Evolutionary conservation across 805 yeast genomes (phyloP), one percentile per base, ranked within the genome.

Genomic region (Candida palmyrensis): DNA sequence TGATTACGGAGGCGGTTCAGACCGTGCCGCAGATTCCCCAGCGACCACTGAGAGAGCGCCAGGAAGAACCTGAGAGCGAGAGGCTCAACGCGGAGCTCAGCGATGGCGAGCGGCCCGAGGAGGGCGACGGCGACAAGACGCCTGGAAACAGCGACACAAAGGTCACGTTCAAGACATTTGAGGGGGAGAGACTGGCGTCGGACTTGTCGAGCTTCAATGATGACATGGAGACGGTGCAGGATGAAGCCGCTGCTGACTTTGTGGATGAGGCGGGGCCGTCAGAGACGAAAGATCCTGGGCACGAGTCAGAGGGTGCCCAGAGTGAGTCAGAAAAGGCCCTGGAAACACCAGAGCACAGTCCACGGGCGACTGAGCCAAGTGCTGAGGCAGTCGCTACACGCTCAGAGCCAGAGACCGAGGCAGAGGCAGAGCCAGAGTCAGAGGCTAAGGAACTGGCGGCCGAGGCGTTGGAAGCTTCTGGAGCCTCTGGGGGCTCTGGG

Each of bases 131-230:
- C 2, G 63, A 58, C 16, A 52, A 45, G 27, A 58, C 62, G 2
- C 63, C 65, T 2, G 59, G 56, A 3, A 57, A 52, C 24, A 42
- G 58, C 1, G 52, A 49, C 11, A 55, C 59, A 1, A 58, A 53
- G 31, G 41, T 45, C 5, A 37, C 55, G 1, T 51, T 57, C 39
- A 58, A 57, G 35, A 52, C 56, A 35, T 57, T 53, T 10, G 51
- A 44, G 10, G 39, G 26, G 18, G 30, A 15, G 3, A 30, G 37
- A n/a, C 32, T 30, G 15, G 38, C 32, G 1, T 38, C 47, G 4
- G 56, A 48, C 21, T 32, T 39, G 3, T 51, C 55, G 1, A 51
- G 52, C 23, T 57, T 57, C 33, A 39, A 53, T 36, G 64, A 56
- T 37, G 64, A 57, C 26, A 44, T 49, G 18, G 62, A 55, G 33